Conservation (phyloP, 805 yeast species). For the Candida pseudoglaebosa region DNA sequence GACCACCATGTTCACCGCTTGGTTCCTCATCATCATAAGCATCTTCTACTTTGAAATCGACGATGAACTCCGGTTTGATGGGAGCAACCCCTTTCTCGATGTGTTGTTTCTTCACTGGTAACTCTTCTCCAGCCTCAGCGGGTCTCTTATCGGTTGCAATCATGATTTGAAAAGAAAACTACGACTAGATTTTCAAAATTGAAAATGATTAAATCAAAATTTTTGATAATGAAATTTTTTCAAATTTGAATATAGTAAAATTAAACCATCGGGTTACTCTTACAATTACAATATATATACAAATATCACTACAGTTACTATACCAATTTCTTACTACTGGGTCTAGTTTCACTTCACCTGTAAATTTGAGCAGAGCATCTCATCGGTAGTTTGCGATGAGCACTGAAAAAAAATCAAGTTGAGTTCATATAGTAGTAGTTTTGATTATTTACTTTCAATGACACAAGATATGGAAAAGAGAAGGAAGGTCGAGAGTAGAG, state of each 20-base stretch:
- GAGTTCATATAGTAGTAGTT: neutral
- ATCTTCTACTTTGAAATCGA: constrained; percentile 44
- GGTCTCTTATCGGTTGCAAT: constrained; percentile 15
- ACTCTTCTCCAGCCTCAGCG: constrained; percentile 8
- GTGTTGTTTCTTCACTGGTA: constrained; percentile 17
- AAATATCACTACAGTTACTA: too few species aligned
- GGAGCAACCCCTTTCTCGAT: constrained; percentile 64
- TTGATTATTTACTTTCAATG: neutral
- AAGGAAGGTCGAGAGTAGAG: constrained; percentile 21
- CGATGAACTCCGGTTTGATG: constrained; percentile 66
- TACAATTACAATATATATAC: neutral
- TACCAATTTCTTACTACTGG: too few species aligned
- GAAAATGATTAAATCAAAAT: too few species aligned
- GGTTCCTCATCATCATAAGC: constrained; percentile 44
- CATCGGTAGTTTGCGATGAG: neutral
- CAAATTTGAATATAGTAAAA: neutral
- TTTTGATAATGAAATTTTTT: neutral
- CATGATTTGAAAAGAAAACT: constrained; percentile 5
- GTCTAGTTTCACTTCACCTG: too few species aligned
- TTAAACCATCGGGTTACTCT: too few species aligned
- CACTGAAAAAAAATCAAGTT: neutral
- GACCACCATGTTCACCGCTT: constrained; percentile 35
- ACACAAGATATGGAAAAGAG: constrained; percentile 25
- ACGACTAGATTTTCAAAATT: neutral
- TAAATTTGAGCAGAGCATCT: neutral